Evolutionary conservation across 1,284 basidiomycete genomes (phyloP).

Genomic region (Ceratorhiza oryzae-sativae): DNA sequence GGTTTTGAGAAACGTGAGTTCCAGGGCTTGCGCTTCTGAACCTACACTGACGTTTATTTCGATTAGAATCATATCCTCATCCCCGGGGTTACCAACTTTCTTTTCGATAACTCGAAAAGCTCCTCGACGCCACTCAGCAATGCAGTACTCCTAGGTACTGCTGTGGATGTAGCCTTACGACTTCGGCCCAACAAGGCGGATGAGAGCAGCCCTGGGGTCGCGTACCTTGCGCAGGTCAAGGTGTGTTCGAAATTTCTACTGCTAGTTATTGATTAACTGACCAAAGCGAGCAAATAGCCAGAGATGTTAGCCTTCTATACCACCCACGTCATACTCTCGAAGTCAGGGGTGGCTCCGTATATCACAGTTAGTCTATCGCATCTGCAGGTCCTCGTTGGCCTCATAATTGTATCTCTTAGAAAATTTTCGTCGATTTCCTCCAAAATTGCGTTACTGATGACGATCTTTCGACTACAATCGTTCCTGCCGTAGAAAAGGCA

Average conservation of each 20-base stretch:
- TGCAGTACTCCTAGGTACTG: constrained; percentile 64
- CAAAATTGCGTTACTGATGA: constrained; percentile 57
- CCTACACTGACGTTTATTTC: background rate
- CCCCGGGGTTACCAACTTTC: constrained; percentile 57
- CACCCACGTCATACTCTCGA: constrained; percentile 64
- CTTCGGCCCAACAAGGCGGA: constrained; percentile 47
- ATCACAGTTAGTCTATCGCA: constrained; percentile 54
- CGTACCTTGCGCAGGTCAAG: background rate
- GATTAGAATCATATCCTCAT: constrained; percentile 49
- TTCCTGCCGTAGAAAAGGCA: constrained; percentile 76
- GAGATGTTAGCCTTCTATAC: constrained; percentile 64
- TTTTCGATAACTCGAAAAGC: constrained; percentile 60
- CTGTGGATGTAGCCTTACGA: constrained; percentile 66
- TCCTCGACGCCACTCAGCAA: constrained; percentile 58
- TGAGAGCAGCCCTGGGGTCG: constrained; percentile 27
- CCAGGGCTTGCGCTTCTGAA: background rate
- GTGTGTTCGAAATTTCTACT: background rate
- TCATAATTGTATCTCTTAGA: constrained; percentile 49
- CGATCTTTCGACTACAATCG: constrained; percentile 60
- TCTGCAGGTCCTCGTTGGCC: constrained; percentile 25
- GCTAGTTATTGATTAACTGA: background rate
- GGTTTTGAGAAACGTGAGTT: constrained; percentile 33
- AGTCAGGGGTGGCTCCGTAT: constrained; percentile 59
- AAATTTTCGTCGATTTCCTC: constrained; percentile 68
- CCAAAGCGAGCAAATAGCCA: constrained; percentile 50